These are phyloP conservation scores for Gracilaria gracilis DNA, from an alignment of 23 red algal species.

Conservation along the genomic window DNA sequence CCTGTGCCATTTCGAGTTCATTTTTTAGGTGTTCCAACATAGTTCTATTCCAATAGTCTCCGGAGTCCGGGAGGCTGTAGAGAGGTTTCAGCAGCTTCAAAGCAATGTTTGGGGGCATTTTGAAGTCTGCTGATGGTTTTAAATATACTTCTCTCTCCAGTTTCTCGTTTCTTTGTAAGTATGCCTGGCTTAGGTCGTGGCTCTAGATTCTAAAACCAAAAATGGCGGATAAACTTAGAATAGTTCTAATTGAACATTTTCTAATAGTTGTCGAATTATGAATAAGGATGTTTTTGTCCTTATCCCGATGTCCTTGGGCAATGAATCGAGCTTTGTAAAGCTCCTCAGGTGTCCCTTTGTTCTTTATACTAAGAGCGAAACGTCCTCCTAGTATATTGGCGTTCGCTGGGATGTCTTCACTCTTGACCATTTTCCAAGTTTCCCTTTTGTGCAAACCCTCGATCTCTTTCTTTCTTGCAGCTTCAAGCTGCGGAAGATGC, in stretches of 20 bases:
- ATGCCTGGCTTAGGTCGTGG: slow-evolving; percentile 19
- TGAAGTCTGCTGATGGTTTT: neutral
- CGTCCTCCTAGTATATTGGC: slow-evolving; percentile 2
- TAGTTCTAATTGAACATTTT: neutral
- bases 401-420: neutral
- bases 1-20: neutral
- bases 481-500: neutral
- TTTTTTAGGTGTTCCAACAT: neutral
- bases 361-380: slow-evolving; percentile 39
- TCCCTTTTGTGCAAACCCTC: neutral
- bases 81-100: neutral
- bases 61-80: neutral
- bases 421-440: neutral
- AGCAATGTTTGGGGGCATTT: neutral
- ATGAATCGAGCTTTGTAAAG: neutral
- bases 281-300: slow-evolving; percentile 4
- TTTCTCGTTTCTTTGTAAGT: neutral
- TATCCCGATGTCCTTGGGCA: slow-evolving; percentile 12
- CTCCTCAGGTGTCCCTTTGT: slow-evolving; percentile 31
- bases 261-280: neutral
- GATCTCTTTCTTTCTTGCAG: neutral
- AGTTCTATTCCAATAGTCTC: neutral
- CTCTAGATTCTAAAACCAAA: neutral
- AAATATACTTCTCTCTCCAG: neutral
- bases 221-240: slow-evolving; percentile 16